Base-by-base conservation (phyloP, 306 rosid species). In the Citrullus colocynthis region DNA sequence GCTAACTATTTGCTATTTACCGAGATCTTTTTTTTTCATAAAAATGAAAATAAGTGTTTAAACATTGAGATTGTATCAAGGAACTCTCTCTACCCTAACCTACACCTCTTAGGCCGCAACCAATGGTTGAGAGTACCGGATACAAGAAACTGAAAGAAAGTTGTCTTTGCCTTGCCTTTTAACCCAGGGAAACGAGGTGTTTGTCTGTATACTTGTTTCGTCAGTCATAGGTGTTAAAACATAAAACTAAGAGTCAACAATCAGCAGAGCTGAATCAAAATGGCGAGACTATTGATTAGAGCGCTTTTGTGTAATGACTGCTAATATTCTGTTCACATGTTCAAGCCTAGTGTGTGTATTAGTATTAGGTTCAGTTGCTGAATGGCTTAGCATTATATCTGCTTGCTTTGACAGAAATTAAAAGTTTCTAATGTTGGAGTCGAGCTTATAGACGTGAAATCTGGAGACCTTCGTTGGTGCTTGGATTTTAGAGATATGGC, bases 401-500 rank as follows among this genome's bases (percentile, higher is more conserved):
- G 84, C 77, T 62, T 80, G 73, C 61, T 80, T 78, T 77, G 65
- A 75, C 97, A 96, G 99, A 96, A 92, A 88, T 74, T 96, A 84
- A 96, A 89, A 87, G 85, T 96, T 82, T 89, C 99, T 28, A 83
- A 89, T 76, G 93, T 81, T 13, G 99, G 98, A 72, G 93, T 91
- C 28, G 99, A 96, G 78, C 91, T 96, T 81, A 75, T 89, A 37
- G 97, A 96, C 72, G 32, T 85, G 74, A 89, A 81, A 84, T 82
- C 96, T 39, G 99, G 97, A 81, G 99, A 96, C 69, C 98, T 92
- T 80, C 97, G 91, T 74, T 96, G 99, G 99, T 96, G 99, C 88
- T 91, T 96, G 93, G 99, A 96, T 82, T 96, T 96, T 82, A 96
- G 99, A 96, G 99, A 96, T 78, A 92, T 96, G 95, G 89, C 81